A percentile compares a stretch with the other conserved stretches of the same genome.
These are phyloP conservation scores for Begonia loranthoides DNA, from an alignment of 306 rosid species.

Conservation along the genomic window DNA sequence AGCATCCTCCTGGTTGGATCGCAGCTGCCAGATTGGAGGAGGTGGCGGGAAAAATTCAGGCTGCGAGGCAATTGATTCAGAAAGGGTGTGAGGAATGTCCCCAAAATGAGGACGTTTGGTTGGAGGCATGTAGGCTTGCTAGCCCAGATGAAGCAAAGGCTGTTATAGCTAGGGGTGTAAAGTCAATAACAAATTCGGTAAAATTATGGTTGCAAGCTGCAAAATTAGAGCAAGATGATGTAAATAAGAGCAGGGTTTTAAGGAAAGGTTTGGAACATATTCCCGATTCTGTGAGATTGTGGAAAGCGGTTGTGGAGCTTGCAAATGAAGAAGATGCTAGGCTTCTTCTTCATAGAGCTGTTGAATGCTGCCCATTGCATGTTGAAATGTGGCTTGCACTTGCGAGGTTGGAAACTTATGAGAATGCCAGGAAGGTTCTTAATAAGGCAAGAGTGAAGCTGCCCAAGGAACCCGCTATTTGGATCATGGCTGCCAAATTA, in stretches of 20 bases:
- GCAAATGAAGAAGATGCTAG: conserved; percentile 83
- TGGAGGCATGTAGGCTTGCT: conserved; percentile 81
- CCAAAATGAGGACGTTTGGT: conserved; percentile 80
- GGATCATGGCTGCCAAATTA: conserved; percentile 86
- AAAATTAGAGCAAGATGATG: conserved; percentile 62
- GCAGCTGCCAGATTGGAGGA: conserved; percentile 88
- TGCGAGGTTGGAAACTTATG: conserved; percentile 81
- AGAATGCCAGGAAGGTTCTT: conserved; percentile 68
- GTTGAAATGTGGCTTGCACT: conserved; percentile 89
- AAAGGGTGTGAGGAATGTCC: conserved; percentile 91
- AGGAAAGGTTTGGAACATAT: conserved; percentile 80
- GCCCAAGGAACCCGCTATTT: conserved; percentile 75
- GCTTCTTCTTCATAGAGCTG: conserved; percentile 76
- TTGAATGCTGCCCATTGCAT: conserved; percentile 81
- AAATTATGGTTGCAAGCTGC: conserved; percentile 88
- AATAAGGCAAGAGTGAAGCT: conserved; percentile 74
- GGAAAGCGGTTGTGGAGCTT: conserved; percentile 94
- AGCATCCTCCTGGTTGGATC: conserved; percentile 88
- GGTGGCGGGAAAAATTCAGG: conserved; percentile 76
- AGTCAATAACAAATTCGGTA: conserved; percentile 66
- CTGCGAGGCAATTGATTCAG: conserved; percentile 64
- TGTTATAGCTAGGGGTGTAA: conserved; percentile 68
- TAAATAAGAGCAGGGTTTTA: conserved; percentile 57
- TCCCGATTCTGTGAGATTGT: conserved; percentile 82
- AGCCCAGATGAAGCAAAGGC: conserved; percentile 87